Evolutionary conservation across 2,329 filamentous ascomycete species (phyloP).

Genomic region (Penicillium sp.): DNA sequence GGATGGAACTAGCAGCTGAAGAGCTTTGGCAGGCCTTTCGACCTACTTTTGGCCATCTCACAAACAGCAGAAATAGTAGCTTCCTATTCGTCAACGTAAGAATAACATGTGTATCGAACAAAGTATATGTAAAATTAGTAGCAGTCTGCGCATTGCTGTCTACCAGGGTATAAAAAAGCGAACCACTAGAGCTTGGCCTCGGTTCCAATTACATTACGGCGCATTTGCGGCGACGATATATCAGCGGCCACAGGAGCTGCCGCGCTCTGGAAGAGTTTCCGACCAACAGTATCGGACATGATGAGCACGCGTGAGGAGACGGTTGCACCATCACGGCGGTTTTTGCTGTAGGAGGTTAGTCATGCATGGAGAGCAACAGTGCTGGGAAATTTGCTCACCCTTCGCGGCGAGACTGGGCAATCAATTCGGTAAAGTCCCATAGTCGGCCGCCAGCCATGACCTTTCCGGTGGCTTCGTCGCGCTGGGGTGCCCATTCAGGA

Average conservation of each 20-base stretch:
- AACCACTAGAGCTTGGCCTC: constrained; percentile 30
- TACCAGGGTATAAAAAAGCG: neutral
- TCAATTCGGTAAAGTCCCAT: constrained; percentile 89
- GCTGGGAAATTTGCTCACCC: constrained; percentile 47
- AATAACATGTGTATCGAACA: neutral
- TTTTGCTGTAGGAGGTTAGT: constrained; percentile 56
- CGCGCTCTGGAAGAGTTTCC: constrained; percentile 56
- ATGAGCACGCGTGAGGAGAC: constrained; percentile 76
- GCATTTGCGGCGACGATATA: constrained; percentile 36
- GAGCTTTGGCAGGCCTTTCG: no score
- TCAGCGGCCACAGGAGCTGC: constrained; percentile 26
- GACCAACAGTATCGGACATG: constrained; percentile 70
- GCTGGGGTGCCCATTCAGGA: constrained; percentile 67
- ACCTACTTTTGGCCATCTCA: neutral
- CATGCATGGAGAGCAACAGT: neutral
- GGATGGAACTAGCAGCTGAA: no score
- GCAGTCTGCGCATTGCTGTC: neutral
- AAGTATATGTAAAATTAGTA: neutral
- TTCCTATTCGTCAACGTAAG: neutral
- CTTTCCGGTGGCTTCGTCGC: constrained; percentile 58
- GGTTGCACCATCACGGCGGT: constrained; percentile 85
- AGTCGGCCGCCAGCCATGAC: constrained; percentile 69
- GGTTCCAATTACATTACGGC: constrained; percentile 38
- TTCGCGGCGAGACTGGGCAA: constrained; percentile 76
- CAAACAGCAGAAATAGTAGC: no score